phyloP scores from a whole-genome alignment of 2,329 filamentous ascomycete species.

The Elsinoe fawcettii region DNA sequence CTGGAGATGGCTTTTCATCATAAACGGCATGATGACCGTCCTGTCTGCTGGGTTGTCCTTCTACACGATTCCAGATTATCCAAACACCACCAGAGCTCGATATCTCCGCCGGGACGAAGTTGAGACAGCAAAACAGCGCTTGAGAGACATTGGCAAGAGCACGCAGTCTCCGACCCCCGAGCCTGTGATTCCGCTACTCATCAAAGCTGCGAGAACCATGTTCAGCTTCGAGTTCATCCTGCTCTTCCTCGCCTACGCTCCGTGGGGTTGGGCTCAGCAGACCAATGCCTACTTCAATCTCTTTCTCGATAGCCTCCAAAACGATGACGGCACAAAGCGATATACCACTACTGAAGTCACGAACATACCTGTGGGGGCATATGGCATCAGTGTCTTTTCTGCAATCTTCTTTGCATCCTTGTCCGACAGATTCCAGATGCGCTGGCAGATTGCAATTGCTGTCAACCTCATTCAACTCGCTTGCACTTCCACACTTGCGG shows the following conservation, averaged over 20 bases:
- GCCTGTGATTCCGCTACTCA: not conserved
- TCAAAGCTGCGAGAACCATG: not conserved
- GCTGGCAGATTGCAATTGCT: slow-evolving; percentile 44
- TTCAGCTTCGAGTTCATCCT: not conserved
- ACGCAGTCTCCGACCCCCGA: not conserved
- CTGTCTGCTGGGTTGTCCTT: slow-evolving; percentile 30
- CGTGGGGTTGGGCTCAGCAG: not conserved
- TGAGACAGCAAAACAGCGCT: not conserved
- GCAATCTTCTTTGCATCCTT: slow-evolving; percentile 50
- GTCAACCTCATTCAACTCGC: slow-evolving; percentile 37
- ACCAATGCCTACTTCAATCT: slow-evolving; percentile 37
- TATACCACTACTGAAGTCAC: slow-evolving; percentile 43
- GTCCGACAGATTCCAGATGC: slow-evolving; percentile 43
- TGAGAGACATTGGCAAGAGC: not conserved
- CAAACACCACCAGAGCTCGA: slow-evolving; percentile 25
- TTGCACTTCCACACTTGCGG: not conserved
- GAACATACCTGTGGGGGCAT: slow-evolving; percentile 42
- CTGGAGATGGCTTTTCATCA: slow-evolving; percentile 34
- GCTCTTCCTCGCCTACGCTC: not conserved
- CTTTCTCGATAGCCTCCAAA: slow-evolving; percentile 36
- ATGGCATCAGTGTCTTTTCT: slow-evolving; percentile 43
- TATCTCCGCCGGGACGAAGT: not conserved
- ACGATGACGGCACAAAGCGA: slow-evolving; percentile 34
- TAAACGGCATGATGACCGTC: slow-evolving; percentile 34
- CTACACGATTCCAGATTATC: slow-evolving; percentile 34